Conservation (phyloP, 2,329 filamentous ascomycete species). For the Fusarium sp. region DNA sequence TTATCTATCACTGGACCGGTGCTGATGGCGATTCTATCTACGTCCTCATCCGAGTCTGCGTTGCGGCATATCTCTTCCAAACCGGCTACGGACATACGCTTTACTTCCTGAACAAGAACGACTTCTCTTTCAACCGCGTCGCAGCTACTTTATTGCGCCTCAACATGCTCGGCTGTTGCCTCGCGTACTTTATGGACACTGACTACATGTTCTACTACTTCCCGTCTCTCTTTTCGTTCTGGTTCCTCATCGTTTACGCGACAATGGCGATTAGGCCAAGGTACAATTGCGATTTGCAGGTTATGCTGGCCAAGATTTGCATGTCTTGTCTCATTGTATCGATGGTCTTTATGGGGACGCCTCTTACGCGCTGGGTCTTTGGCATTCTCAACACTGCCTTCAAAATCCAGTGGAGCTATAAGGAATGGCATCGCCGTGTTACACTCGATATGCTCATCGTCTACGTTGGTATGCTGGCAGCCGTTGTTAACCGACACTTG, state of each 20-base stretch:
- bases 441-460: constrained; percentile 62
- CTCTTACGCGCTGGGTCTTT: constrained; percentile 26
- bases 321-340: constrained; percentile 52
- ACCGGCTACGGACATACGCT: constrained; percentile 67
- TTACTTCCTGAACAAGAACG: constrained; percentile 62
- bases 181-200: constrained; percentile 65
- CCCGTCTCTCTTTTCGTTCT: constrained; percentile 65
- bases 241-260: constrained; percentile 64
- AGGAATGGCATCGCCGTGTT: constrained; percentile 56
- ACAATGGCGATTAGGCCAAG: constrained; percentile 55
- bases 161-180: constrained; percentile 61
- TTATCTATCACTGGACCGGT: constrained; percentile 65
- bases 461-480: constrained; percentile 61
- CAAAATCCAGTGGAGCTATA: constrained; percentile 56
- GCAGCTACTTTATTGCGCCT: constrained; percentile 61
- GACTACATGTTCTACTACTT: constrained; percentile 63
- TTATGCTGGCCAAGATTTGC: constrained; percentile 57
- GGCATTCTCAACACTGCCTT: constrained; percentile 49
- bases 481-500: constrained; percentile 35
- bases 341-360: neutral
- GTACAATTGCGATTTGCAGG: constrained; percentile 52
- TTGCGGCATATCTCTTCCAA: constrained; percentile 68
- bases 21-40: constrained; percentile 57
- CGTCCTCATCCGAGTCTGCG: constrained; percentile 60
- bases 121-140: constrained; percentile 63